Base-by-base conservation (phyloP, 2,329 filamentous ascomycete species). In the Colletotrichum brevisporum region DNA sequence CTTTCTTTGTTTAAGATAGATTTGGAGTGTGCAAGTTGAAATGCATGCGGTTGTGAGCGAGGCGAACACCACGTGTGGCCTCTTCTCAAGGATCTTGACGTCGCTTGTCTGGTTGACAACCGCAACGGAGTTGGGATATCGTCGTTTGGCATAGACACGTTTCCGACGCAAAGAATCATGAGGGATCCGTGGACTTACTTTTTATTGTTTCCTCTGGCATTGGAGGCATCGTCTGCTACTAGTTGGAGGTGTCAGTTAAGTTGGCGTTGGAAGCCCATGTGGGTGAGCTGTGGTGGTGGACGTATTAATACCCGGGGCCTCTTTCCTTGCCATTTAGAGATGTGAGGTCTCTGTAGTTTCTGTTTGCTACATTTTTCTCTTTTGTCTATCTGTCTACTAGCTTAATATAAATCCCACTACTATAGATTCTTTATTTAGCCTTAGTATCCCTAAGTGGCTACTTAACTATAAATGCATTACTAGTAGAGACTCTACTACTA, bases 261-360 rank as follows among this genome's bases (percentile, higher is more conserved):
- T 24, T 26, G 64, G 64, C 64, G 64, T 67, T 67, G 9, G 9
- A 15, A 57, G 52, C 48, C 52, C 31, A 21, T 26, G 21, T 26
- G 24, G 27, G 52, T 52, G 59, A 55, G 47, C 41, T 48, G 24
- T 41, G 53, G 24, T 41, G 53, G 36, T 68, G 52, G 58, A 68
- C 36, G 48, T 64, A 68, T 63, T 58, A 71, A 71, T 71, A 71
- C 69, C 69, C 66, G 51, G 62, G 57, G 43, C 66, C 69, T 66
- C 69, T 67, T 71, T 63, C 69, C 66, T 67, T 61, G 54, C 55
- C 27, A 27, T 48, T 41, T 61, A 61, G 66, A 66, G 69, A 71
- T 47, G 66, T 71, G 67, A 71, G 69, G 67, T 53, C 61, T 57
- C 53, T 57, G 69, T 67, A 54, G 66, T 71, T 31, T 36, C 55